Evolutionary conservation across 106 monocot species (phyloP), one percentile per base, ranked within the genome.

Genomic region (Platanthera guangdongensis): DNA sequence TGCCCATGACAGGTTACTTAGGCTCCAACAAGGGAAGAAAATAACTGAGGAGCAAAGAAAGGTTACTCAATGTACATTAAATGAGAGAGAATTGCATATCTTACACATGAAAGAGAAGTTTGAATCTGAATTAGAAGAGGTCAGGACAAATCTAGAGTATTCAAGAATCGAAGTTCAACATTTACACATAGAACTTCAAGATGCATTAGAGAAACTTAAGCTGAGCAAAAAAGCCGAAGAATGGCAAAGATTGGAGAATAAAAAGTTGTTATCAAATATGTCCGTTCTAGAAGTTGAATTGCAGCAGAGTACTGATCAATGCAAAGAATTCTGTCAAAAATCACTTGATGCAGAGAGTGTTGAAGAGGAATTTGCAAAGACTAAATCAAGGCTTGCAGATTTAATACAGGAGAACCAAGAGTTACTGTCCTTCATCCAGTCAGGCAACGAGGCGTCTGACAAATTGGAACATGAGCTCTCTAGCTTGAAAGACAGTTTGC

Each of bases 401-500:
- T 88, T 82, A 69, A 76, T 79, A 77, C 77, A 85, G 68, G 89
- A 99, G 75, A 94, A 92, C 12, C 65, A 54, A 68, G 67, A 57
- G 46, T 75, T 94, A 63, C 71, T 75, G 50, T 51, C 71, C 72
- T 84, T 82, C 6, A 54, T 86, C 30, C 75, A 84, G 67, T 81
- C 80, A 67, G 54, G 57, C 63, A 68, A 80, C 79, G 84, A 84
- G 12, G 70, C 55, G 64, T 73, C 77, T 18, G 50, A 63, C 8
- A 79, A 83, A 50, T 78, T 91, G 84, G 84, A 87, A 83, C 79
- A 64, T 80, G 95, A 95, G 81, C 19, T 93, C 18, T 70, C 57
- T 25, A 69, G 54, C 68, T 79, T 90, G 19, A 80, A 84, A 82
- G 90, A 85, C 77, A 68, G 54, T 47, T 47, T 90, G 69, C 28